phyloP scores from a whole-genome alignment of 345 rosid species.

The Punica granatum region DNA sequence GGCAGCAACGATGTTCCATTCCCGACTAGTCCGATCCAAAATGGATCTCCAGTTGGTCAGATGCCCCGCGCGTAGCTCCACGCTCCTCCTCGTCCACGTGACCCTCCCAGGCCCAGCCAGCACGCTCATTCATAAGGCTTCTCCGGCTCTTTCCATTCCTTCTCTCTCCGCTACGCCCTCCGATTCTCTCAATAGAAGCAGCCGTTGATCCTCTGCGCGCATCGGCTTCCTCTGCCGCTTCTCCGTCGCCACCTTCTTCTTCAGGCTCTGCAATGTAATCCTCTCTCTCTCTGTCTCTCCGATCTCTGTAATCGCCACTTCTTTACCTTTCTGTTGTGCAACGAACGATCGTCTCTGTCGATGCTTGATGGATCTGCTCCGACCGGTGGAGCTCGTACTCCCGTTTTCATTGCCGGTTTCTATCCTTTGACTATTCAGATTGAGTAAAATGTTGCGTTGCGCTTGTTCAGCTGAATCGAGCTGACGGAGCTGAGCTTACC shows the following conservation, averaged over 20 bases:
- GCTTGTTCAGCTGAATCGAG: not conserved
- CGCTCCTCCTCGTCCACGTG: slow-evolving; percentile 5
- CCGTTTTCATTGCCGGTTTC: not conserved
- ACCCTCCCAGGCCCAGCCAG: not conserved
- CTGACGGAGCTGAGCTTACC: not conserved
- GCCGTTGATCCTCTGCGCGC: not conserved
- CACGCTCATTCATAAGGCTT: not conserved
- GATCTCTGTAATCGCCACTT: not conserved
- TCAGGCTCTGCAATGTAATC: not conserved
- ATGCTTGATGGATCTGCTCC: not conserved
- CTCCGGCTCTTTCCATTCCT: not conserved
- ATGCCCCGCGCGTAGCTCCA: slow-evolving; percentile 1
- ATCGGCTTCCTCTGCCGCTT: not conserved
- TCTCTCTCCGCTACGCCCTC: slow-evolving; percentile 6
- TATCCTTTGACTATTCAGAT: not conserved
- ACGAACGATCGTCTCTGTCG: not conserved
- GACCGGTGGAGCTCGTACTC: not conserved
- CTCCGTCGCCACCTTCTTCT: not conserved
- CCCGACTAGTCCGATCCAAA: too few relatives aligned
- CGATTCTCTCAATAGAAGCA: not conserved
- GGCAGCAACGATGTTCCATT: too few relatives aligned
- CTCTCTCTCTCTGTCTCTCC: not conserved
- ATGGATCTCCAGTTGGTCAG: not conserved
- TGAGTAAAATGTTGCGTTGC: not conserved
- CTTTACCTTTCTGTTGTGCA: not conserved